Conservation (phyloP, 768 basidiomycete species). For the Brasilioporus rufonigricans region DNA sequence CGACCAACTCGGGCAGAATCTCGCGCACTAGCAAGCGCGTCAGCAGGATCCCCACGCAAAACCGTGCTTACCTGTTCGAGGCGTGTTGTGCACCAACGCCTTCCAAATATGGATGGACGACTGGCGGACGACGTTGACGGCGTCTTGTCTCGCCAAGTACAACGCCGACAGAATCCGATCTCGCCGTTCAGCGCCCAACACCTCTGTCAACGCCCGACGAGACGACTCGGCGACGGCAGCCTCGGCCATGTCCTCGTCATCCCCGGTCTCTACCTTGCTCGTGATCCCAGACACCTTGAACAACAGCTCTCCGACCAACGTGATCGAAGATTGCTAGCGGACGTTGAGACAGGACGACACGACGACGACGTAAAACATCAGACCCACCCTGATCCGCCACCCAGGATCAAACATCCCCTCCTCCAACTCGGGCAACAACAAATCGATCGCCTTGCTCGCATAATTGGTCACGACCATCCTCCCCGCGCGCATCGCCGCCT, state of each 20-base stretch:
- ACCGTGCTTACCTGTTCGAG: slow-evolving; percentile 65
- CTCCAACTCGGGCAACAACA: slow-evolving; percentile 92
- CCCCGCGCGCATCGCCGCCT: slow-evolving; percentile 98
- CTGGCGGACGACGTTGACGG: slow-evolving; percentile 84
- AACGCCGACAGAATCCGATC: slow-evolving; percentile 89
- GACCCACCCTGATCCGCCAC: slow-evolving; percentile 89
- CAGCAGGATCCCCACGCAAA: neutral
- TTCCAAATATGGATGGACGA: slow-evolving; percentile 98
- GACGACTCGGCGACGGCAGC: slow-evolving; percentile 72
- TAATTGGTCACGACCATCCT: slow-evolving; percentile 97
- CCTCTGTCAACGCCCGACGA: slow-evolving; percentile 80
- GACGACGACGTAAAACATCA: neutral
- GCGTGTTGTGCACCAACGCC: slow-evolving; percentile 92
- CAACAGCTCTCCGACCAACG: slow-evolving; percentile 90
- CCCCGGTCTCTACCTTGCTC: slow-evolving; percentile 75
- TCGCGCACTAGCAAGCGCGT: slow-evolving; percentile 63
- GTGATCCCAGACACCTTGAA: slow-evolving; percentile 98
- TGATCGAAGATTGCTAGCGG: slow-evolving; percentile 86
- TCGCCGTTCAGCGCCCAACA: slow-evolving; percentile 83
- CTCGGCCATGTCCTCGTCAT: slow-evolving; percentile 68
- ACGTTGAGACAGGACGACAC: neutral
- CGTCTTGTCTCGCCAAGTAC: slow-evolving; percentile 92
- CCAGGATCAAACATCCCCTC: slow-evolving; percentile 91
- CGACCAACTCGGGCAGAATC: slow-evolving; percentile 81
- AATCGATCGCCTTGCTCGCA: slow-evolving; percentile 85